Percentiles rank a stretch among this genome's conserved stretches.
Evolutionary conservation across 2,329 filamentous ascomycete species (phyloP).

Genomic region (Phyllosticta capitalensis): DNA sequence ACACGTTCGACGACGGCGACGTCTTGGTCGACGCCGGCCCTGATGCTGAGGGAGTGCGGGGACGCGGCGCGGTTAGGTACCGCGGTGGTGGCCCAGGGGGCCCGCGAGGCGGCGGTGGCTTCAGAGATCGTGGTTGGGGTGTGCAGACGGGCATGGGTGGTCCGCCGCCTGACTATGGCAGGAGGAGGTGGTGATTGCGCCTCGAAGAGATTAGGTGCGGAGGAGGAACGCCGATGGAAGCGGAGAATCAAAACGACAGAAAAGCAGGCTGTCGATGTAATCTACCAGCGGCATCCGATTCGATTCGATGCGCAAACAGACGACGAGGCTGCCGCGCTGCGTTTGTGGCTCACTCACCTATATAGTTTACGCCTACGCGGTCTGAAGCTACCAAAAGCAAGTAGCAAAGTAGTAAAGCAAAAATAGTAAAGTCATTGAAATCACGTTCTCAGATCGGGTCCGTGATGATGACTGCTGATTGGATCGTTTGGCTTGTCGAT

Average conservation of each 20-base stretch:
- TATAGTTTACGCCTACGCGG: too few species aligned
- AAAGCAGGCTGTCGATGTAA: too few species aligned
- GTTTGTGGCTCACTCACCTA: background rate
- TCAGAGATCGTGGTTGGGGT: conserved; percentile 10
- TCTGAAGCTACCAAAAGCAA: too few species aligned
- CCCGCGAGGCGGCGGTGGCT: conserved; percentile 12
- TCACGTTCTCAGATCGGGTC: too few species aligned
- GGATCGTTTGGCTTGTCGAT: too few species aligned
- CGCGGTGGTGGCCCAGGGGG: conserved; percentile 11
- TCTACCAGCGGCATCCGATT: too few species aligned
- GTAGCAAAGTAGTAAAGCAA: background rate
- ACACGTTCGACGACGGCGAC: conserved; percentile 36
- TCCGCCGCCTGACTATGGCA: background rate
- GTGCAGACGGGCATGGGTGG: conserved; percentile 3
- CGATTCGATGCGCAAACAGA: too few species aligned
- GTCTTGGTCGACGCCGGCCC: conserved; percentile 33
- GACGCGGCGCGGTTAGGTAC: conserved; percentile 14
- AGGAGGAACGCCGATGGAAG: too few species aligned
- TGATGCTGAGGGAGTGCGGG: conserved; percentile 20
- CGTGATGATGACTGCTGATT: too few species aligned
- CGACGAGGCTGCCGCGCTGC: background rate
- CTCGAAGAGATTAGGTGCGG: background rate
- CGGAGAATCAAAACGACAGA: too few species aligned
- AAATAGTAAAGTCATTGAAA: too few species aligned
- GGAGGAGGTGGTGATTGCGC: background rate